Evolutionary conservation across 441 rosid species (phyloP), one percentile per base, ranked within the genome.

Genomic region (Euphorbia corollata): DNA sequence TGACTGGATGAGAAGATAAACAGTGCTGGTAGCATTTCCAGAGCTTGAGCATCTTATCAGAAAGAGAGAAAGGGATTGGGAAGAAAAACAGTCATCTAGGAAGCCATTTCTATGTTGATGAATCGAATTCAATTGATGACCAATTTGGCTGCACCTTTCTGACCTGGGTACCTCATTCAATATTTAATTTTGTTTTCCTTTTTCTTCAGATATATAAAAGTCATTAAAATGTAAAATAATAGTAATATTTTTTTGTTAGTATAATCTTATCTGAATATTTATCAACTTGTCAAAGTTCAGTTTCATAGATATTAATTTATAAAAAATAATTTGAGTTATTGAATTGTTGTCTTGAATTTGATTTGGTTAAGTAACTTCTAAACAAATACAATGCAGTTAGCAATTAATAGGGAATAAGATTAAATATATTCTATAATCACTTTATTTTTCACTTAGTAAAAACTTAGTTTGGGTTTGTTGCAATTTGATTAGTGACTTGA

Each of bases 11-110:
- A 63, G 79, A 72, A 41, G 86, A 61, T 41, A 94, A 67, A 77
- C 96, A 87, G 54, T 74, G 81, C 74, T 91, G 92, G 80, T 94
- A 91, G 91, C 93, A 91, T 81, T 77, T 85, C 99, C 97, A 94
- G 61, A 88, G 78, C 82, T 86, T 85, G 72, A 75, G 68, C 97
- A 89, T 87, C 55, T 60, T 80, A 6, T 60, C 59, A n/a, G 1
- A 38, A 27, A 41, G 70, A 51, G 16, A 32, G 57, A 11, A 54
- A 53, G 30, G 56, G 48, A 59, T 8, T 43, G 45, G 48, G 45
- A 27, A 24, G 61, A 38, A 38, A 38, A 1, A 10, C 38, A 12
- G 18, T 34, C 16, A 11, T 45, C 61, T 24, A 27, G 39, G 58
- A 56, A 27, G 32, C 73, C 74, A 69, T 70, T 53, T 7, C 71